Evolutionary conservation across 2,329 filamentous ascomycete genomes (phyloP), one percentile per base, ranked within the genome.

Genomic region (Pseudonectria buxi): DNA sequence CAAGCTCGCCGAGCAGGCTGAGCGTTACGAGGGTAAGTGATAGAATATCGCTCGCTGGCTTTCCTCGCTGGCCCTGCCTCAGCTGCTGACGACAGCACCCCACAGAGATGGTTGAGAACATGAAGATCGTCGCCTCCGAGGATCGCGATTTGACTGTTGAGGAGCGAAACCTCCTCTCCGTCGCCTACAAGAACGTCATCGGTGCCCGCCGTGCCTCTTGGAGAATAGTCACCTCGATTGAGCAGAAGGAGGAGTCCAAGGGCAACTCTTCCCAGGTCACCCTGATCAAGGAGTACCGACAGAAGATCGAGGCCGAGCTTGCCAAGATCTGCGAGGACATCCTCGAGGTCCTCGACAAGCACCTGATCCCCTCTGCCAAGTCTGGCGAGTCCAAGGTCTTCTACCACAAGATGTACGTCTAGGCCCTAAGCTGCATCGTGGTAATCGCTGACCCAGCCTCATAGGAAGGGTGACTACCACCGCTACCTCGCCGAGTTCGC

Each of bases 221-320:
- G 90, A 83, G 90, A 72, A 96, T 98, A 71, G 94, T 98, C 72
- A 94, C 89, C 64, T 96, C 92, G 64, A 96, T 98, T 69, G 90
- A 96, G 76, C 90, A 96, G 72, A 96, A 96, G 83, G 90, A 96
- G 76, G 90, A 96, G 74, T 92, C 88, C 64, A 96, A 95, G 81
- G 90, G 90, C 63, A 87, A 84, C 53, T 86, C 94, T 61, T 90
- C 92, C 77, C 90, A 96, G 69, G 87, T 95, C 59, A 65, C 72
- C 56, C 88, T 86, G 69, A 96, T 96, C 73, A 85, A 86, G 65
- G 88, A 95, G 48, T 96, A 96, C 78, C 90, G 90, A 62, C 81
- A 88, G 72, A 95, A 95, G 85, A 96, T 96, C 59, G 90, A 96
- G 79, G 76, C 74, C 59, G 90, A 96, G 76, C 83, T 96, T 56